phyloP scores from a whole-genome alignment of 352 stramenopile species.

The Phytopythium chamaehyphon region DNA sequence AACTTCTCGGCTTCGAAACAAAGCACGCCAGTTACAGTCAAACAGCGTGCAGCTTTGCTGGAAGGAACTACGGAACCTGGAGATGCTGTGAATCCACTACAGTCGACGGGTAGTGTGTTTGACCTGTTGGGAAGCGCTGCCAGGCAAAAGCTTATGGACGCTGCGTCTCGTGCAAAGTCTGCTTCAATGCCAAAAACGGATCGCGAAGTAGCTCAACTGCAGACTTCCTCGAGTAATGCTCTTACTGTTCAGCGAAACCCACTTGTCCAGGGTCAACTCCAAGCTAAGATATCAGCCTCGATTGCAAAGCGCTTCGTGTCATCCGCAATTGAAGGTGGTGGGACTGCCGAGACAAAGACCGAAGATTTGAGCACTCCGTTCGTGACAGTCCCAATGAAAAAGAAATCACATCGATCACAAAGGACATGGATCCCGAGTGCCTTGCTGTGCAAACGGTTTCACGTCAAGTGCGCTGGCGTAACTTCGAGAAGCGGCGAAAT shows the following conservation, averaged over 20 bases:
- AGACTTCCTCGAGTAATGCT: neutral
- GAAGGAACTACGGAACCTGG: conserved; percentile 9
- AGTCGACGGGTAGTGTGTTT: conserved; percentile 44
- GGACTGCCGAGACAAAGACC: neutral
- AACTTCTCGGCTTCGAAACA: conserved; percentile 49
- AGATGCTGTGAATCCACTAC: neutral
- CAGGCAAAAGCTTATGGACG: conserved; percentile 38
- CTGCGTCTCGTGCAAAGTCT: conserved; percentile 31
- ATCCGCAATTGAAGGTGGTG: conserved; percentile 11
- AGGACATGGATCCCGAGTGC: conserved; percentile 57
- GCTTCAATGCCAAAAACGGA: neutral
- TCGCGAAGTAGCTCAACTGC: no score
- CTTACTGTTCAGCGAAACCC: conserved; percentile 23
- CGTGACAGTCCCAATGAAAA: conserved; percentile 5
- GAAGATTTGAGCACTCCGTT: neutral
- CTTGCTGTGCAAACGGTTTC: conserved; percentile 82
- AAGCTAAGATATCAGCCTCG: conserved; percentile 70
- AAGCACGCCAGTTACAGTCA: conserved; percentile 40
- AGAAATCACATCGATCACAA: conserved; percentile 48
- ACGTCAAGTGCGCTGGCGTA: conserved; percentile 50
- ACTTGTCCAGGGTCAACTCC: conserved; percentile 43
- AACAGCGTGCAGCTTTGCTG: conserved; percentile 40
- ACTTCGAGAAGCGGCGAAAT: conserved; percentile 19
- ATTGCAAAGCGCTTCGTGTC: conserved; percentile 81
- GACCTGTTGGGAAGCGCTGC: conserved; percentile 46